Base-by-base conservation (phyloP, 2,329 filamentous ascomycete genomes). In the Claviceps paspali region DNA sequence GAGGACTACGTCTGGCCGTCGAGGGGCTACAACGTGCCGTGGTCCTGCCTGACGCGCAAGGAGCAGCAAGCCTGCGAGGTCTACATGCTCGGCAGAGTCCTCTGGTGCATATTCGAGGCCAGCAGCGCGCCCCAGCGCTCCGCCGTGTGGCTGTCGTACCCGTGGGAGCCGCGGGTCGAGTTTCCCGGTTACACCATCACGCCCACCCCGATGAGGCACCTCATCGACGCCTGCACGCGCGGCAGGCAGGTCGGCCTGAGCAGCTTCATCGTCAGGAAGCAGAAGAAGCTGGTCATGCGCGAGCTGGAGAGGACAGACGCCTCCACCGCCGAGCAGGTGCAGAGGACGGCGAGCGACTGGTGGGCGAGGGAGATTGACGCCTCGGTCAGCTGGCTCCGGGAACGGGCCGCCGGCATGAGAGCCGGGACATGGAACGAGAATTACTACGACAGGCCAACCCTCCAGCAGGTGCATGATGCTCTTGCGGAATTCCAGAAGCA, bases 61-160 rank as follows among this genome's bases (percentile, higher is more conserved):
- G 72, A 76, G 44, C 67, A 70, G 44, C 73, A 76, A 46, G 60
- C 65, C 0, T 71, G 71, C 15, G 67, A 73, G 49, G 71, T 74
- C 1, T 77, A 75, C 52, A 75, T 76, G 71, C 64, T 77, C 12
- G 73, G 71, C 5, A 63, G 72, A 28, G 60, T 74, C 19, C 56
- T 77, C 33, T 77, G 72, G 71, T 76, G 73, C 48, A 64, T 76
- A 12, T 76, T 76, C 39, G 73, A 77, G 49, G 70, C 69, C 15
- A 65, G 67, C 47, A 69, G 68, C 41, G 70, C 70, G 2, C 71
- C 72, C 2, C 68, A 76, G 46, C 61, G 62, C 42, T 64, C 66
- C 2, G 65, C 68, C 3, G 61, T 73, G 10, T 76, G 72, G 72
- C 63, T 72, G 43, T 76, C 72, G 32, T 76, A 76, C 49, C 57